These are phyloP conservation scores for Trichosanthes cucumerina DNA, from an alignment of 306 rosid species.

Conservation along the genomic window DNA sequence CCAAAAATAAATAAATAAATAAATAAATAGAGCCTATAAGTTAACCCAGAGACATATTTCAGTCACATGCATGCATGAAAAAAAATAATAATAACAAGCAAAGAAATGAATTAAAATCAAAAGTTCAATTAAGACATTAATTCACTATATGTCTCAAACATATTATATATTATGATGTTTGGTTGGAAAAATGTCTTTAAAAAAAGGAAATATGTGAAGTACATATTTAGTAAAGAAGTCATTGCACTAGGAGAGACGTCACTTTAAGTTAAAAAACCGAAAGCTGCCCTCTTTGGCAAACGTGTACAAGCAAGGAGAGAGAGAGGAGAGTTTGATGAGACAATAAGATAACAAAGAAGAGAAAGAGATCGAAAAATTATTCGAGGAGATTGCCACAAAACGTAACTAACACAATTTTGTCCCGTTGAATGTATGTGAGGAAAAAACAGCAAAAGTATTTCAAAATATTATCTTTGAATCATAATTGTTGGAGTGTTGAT, in stretches of 20 bases:
- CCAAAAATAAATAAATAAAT: neutral
- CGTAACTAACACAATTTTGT: too few species aligned
- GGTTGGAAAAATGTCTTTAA: neutral
- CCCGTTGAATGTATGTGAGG: too few species aligned
- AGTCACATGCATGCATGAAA: neutral
- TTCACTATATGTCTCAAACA: too few species aligned
- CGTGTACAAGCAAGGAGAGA: neutral
- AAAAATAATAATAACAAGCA: neutral
- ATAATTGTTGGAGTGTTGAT: too few species aligned
- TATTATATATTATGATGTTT: neutral
- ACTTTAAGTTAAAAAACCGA: slow-evolving; percentile 39
- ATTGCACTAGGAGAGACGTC: slow-evolving; percentile 52
- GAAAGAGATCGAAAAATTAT: too few species aligned
- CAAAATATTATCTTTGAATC: too few species aligned
- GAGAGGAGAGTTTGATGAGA: neutral
- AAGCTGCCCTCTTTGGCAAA: slow-evolving; percentile 21
- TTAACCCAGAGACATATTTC: neutral
- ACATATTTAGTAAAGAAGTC: slow-evolving; percentile 17
- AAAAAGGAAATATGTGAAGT: neutral
- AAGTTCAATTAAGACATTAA: neutral
- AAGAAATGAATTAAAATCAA: neutral
- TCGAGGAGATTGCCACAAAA: too few species aligned
- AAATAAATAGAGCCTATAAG: neutral
- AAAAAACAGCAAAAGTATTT: too few species aligned
- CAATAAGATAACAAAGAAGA: neutral